phyloP scores from a whole-genome alignment of 345 rosid species.

The Populus pruinosa region DNA sequence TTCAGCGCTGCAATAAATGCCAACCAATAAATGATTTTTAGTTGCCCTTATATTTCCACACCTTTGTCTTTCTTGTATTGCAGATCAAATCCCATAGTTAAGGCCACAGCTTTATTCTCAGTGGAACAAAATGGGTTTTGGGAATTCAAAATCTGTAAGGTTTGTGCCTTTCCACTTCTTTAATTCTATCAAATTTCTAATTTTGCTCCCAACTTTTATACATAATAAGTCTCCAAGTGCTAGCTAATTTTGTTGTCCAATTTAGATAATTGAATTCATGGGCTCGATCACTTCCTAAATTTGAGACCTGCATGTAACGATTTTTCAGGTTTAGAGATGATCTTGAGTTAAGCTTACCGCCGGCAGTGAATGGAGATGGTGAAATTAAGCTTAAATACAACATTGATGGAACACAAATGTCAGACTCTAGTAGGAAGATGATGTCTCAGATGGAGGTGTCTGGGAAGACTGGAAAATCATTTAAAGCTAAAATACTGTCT shows the following conservation, averaged over 20 bases:
- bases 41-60: background rate
- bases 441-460: conserved; percentile 24
- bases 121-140: conserved; percentile 29
- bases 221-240: background rate
- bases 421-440: conserved; percentile 27
- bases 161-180: conserved; percentile 25
- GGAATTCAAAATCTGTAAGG: conserved; percentile 72
- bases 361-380: conserved; percentile 42
- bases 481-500: conserved; percentile 65
- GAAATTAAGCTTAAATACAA: conserved; percentile 38
- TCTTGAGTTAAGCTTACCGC: conserved; percentile 37
- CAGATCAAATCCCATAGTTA: conserved; percentile 9
- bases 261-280: background rate
- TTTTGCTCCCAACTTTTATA: background rate
- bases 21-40: conserved; percentile 3
- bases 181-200: background rate
- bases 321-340: conserved; percentile 57
- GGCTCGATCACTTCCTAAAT: background rate
- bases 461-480: conserved; percentile 34
- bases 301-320: background rate
- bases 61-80: background rate
- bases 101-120: background rate
- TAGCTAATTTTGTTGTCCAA: background rate
- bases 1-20: background rate
- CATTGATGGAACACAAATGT: conserved; percentile 43